Evolutionary conservation across 2,329 filamentous ascomycete species (phyloP), one percentile per base, ranked within the genome.

Genomic region (Neonectria hederae): DNA sequence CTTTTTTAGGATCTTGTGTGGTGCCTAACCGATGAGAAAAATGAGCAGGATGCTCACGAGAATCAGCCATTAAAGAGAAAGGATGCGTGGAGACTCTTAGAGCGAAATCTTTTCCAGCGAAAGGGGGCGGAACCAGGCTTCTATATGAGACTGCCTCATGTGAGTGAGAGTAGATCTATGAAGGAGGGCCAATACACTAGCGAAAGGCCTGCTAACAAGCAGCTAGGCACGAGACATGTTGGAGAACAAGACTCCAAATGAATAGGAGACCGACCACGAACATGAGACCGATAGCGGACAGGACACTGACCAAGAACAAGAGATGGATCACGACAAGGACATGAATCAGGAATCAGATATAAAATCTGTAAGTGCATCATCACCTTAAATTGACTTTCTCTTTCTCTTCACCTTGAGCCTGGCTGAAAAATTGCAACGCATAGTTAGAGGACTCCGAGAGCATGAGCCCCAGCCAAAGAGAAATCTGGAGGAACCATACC

Each of bases 1-100:
- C 11, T 4, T 28, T 28, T 11, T 40, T 9, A 48, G 45, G 42
- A 48, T 11, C 35, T 43, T 43, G 43, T 49, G 54, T 54, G 35
- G 49, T n/a, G 54, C 30, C 59, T 35, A 22, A 59, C 35, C 26
- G 48, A n/a, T n/a, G n/a, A 58, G 14, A 26, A 17, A 7, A 28
- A 49, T 13, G 45, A 26, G 21, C 30, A 17, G 14, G n/a, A 30
- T n/a, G 8, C 32, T 2, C 42, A 19, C 21, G 45, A 38, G 4
- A 32, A 58, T 26, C 26, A 35, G 32, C 21, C 24, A 3, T 48
- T 54, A 30, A 24, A 22, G 11, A 59, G 48, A 17, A 43, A 52
- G 48, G 55, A 58, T 10, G 57, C 38, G 5, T 59, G 57, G 57
- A 45, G 24, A 21, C 54, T 59, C 17, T 24, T 59, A 1, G 46